Conservation (phyloP, 2,329 filamentous ascomycete genomes). For the Pseudopyricularia javanii region DNA sequence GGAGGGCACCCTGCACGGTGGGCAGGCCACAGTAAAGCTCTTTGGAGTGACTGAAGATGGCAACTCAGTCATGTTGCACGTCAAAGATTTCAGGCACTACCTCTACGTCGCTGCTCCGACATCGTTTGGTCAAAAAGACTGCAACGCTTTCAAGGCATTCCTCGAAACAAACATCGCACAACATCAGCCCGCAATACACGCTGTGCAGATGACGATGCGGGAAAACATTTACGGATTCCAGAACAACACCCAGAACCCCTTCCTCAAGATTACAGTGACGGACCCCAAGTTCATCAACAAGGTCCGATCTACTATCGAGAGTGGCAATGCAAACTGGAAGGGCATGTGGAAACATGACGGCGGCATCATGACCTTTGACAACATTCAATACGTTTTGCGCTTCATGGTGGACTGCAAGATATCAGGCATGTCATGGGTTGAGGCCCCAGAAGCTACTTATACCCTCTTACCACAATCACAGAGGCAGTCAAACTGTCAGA, state of each 20-base stretch:
- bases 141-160: constrained; percentile 64
- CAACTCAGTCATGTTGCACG: constrained; percentile 87
- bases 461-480: constrained; percentile 52
- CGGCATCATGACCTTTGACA: constrained; percentile 85
- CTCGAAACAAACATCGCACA: constrained; percentile 70
- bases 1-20: constrained; percentile 71
- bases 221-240: constrained; percentile 93
- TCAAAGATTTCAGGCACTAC: constrained; percentile 93
- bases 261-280: constrained; percentile 83
- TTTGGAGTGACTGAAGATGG: constrained; percentile 80
- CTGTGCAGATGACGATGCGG: constrained; percentile 68
- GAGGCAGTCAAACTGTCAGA: constrained; percentile 86
- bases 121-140: constrained; percentile 67
- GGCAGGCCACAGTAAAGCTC: constrained; percentile 69
- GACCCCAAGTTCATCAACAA: constrained; percentile 76
- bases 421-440: constrained; percentile 94
- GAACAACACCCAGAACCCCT: constrained; percentile 83
- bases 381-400: constrained; percentile 83
- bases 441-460: constrained; percentile 66
- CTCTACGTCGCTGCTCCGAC: constrained; percentile 84
- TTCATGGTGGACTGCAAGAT: constrained; percentile 99
- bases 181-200: constrained; percentile 57
- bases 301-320: constrained; percentile 65
- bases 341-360: constrained; percentile 66
- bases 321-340: constrained; percentile 74